These are phyloP conservation scores for Xylaria palmicola DNA, from an alignment of 495 filamentous ascomycete genomes.

Conservation along the genomic window DNA sequence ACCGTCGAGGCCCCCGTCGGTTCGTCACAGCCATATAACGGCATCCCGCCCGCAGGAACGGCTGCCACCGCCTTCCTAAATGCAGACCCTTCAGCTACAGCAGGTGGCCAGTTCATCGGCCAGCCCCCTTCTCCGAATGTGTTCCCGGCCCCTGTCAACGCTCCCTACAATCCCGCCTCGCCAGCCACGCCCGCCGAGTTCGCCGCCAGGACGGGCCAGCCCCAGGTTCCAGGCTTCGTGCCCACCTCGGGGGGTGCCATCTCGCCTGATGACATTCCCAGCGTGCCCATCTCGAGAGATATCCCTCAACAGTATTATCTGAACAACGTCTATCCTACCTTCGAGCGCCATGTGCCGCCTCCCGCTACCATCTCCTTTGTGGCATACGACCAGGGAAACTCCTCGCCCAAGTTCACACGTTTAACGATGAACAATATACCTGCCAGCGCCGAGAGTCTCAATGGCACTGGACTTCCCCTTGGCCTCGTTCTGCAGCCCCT, in stretches of 20 bases:
- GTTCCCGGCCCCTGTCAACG: slow-evolving; percentile 60
- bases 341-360: slow-evolving; percentile 86
- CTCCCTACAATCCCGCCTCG: slow-evolving; percentile 56
- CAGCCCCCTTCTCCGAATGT: slow-evolving; percentile 39
- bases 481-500: slow-evolving; percentile 89
- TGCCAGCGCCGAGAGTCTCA: slow-evolving; percentile 73
- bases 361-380: slow-evolving; percentile 89
- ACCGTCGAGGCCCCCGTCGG: slow-evolving; percentile 69
- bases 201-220: slow-evolving; percentile 49
- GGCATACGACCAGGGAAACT: slow-evolving; percentile 92
- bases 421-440: slow-evolving; percentile 92
- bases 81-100: slow-evolving; percentile 48
- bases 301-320: slow-evolving; percentile 77
- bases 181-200: slow-evolving; percentile 57
- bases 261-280: slow-evolving; percentile 91
- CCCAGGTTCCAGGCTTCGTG: slow-evolving; percentile 36
- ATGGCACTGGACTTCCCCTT: slow-evolving; percentile 76
- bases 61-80: slow-evolving; percentile 69
- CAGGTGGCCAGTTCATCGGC: slow-evolving; percentile 27
- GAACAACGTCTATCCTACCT: slow-evolving; percentile 85
- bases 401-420: slow-evolving; percentile 90
- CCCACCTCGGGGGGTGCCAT: slow-evolving; percentile 65
- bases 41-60: slow-evolving; percentile 58
- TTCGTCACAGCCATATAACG: slow-evolving; percentile 65
- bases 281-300: slow-evolving; percentile 84